phyloP scores from a whole-genome alignment of 2,329 filamentous ascomycete genomes.

The Lasiodiplodia theobromae region DNA sequence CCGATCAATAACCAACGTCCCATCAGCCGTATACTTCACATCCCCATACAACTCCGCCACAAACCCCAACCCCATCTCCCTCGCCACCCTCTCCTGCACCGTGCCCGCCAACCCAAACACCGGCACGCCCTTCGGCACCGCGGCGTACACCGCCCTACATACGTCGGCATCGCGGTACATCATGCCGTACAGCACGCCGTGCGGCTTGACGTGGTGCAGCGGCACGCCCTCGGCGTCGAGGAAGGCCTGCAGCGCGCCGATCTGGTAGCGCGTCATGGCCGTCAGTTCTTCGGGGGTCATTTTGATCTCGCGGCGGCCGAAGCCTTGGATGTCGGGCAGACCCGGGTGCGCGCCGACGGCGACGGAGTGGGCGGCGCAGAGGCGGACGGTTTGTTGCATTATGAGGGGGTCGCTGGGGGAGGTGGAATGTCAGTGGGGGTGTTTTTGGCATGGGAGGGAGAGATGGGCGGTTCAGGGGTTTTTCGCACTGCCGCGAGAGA shows the following conservation, averaged over 20 bases:
- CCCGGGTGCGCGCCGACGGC: conserved; percentile 69
- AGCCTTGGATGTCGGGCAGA: conserved; percentile 70
- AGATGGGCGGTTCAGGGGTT: not conserved
- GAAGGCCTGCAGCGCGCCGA: conserved; percentile 68
- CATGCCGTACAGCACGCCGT: conserved; percentile 67
- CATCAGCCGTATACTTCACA: conserved; percentile 62
- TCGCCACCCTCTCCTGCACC: conserved; percentile 61
- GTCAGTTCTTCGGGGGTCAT: conserved; percentile 64
- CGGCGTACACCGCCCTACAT: conserved; percentile 61
- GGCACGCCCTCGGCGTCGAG: conserved; percentile 63
- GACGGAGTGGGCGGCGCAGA: conserved; percentile 65
- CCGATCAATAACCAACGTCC: conserved; percentile 62
- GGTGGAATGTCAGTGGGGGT: no score
- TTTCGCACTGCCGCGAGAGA: no score
- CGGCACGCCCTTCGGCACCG: conserved; percentile 57
- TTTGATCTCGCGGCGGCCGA: conserved; percentile 68
- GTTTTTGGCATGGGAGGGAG: not conserved
- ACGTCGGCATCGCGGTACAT: conserved; percentile 60
- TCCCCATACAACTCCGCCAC: conserved; percentile 63
- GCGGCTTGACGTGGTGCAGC: conserved; percentile 69
- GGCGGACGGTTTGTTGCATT: conserved; percentile 66
- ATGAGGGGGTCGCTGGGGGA: conserved; percentile 68
- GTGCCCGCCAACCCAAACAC: conserved; percentile 65
- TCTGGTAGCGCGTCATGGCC: conserved; percentile 67
- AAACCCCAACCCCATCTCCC: conserved; percentile 61